Base-by-base conservation (phyloP, 2,329 filamentous ascomycete genomes). In the Pyrenochaeta sp. region DNA sequence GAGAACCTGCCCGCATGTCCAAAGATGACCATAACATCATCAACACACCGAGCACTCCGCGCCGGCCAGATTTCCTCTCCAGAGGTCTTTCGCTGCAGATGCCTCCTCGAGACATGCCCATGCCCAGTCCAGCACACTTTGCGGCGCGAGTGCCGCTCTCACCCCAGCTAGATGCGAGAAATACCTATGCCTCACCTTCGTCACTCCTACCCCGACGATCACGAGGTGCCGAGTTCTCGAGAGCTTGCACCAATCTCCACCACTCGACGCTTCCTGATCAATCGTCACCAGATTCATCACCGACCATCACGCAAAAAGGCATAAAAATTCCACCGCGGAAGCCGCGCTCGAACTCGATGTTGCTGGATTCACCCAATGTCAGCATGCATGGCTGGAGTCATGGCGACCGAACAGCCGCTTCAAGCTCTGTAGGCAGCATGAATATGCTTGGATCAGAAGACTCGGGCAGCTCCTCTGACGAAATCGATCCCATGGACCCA, bases 201-300 rank as follows among this genome's bases (percentile, higher is more conserved):
- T 96, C 93, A 48, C 90, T 96, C 41, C 83, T 98, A 7, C 94
- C 94, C 15, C 87, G 94, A 60, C 88, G 93, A 56, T 97, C 93
- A 27, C 87, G 94, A 50, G 94, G 94, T 37, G 82, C 97, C 56
- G 94, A 98, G 77, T 98, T 97, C 75, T 94, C 94, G 35, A 86
- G 94, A 63, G 93, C 93, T 10, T 95, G 92, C 58, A 97, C 94
- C 10, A 96, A 93, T 72, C 82, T 99, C 18, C 95, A 98, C 77
- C 95, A 98, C 76, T 97, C 94, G 14, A 98, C 91, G 0, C 84
- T 98, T 7, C 93, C 94, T 50, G 91, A 97, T 64, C 86, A 89
- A 73, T 90, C 91, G 0, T 95, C 91, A 4, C 92, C 93, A 3
- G 92, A 96, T 73, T 95, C 92, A 0, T 97, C 93, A 0, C 95